Conservation (phyloP, 768 basidiomycete species). For the Infundibulicybe gibba region DNA sequence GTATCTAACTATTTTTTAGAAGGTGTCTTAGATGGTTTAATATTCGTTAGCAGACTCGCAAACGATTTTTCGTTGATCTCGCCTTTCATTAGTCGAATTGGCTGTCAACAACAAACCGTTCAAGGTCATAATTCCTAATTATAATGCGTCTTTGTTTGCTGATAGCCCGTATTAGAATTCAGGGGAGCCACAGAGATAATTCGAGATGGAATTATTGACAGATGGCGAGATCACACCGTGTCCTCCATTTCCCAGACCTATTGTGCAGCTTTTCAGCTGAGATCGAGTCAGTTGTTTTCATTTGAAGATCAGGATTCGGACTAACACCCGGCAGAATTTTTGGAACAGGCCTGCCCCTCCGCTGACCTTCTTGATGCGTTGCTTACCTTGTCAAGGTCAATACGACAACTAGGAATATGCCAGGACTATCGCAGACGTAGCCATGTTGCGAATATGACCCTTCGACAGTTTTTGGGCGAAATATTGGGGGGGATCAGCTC, state of each 20-base stretch:
- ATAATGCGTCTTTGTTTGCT: background rate
- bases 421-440: slow-evolving; percentile 30
- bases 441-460: slow-evolving; percentile 31
- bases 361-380: slow-evolving; percentile 51
- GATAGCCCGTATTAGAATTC: slow-evolving; percentile 38
- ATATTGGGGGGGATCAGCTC: slow-evolving; percentile 19
- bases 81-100: slow-evolving; percentile 39
- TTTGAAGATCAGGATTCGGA: no score
- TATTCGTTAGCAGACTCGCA: slow-evolving; percentile 48
- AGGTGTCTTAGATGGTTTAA: slow-evolving; percentile 28
- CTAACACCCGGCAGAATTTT: slow-evolving; percentile 1
- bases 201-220: slow-evolving; percentile 42
- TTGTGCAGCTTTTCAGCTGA: slow-evolving; percentile 5
- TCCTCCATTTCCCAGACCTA: slow-evolving; percentile 20
- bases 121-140: slow-evolving; percentile 12
- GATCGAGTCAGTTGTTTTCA: no score
- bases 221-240: slow-evolving; percentile 50
- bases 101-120: slow-evolving; percentile 30
- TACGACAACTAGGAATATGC: slow-evolving; percentile 53
- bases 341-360: slow-evolving; percentile 40
- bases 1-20: slow-evolving; percentile 3
- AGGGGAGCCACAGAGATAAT: slow-evolving; percentile 34
- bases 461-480: slow-evolving; percentile 33
- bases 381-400: slow-evolving; percentile 45
- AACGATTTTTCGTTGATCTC: slow-evolving; percentile 44